A percentile compares a stretch with the other conserved stretches of the same genome.
phyloP scores from a whole-genome alignment of 805 yeast species.

The Pichia cabralensis region DNA sequence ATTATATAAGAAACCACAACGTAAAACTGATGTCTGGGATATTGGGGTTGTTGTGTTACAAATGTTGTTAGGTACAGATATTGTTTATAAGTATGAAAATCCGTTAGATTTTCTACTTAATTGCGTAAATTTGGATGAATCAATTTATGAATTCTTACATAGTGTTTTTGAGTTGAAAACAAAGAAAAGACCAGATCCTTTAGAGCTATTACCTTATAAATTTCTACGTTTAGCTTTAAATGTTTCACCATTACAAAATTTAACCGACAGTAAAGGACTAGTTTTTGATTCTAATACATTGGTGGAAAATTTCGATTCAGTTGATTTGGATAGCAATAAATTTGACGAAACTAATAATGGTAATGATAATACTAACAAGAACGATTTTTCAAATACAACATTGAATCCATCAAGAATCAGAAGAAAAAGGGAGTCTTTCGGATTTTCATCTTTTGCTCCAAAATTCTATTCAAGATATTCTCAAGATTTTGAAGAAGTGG shows the following conservation, averaged over 20 bases:
- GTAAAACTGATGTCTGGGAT: conserved; percentile 91
- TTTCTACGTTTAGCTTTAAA: conserved; percentile 67
- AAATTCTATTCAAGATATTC: conserved; percentile 59
- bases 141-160: conserved; percentile 56
- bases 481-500: conserved; percentile 91
- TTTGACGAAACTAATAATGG: background rate
- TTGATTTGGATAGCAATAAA: background rate
- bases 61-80: conserved; percentile 50
- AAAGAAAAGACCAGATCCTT: conserved; percentile 67
- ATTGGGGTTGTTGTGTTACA: conserved; percentile 71
- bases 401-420: conserved; percentile 1
- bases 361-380: background rate
- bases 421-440: conserved; percentile 23
- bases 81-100: conserved; percentile 42
- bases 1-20: conserved; percentile 39
- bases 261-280: background rate
- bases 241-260: conserved; percentile 22
- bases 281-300: background rate
- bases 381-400: background rate
- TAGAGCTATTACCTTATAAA: conserved; percentile 75
- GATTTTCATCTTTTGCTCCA: conserved; percentile 12
- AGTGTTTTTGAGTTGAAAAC: conserved; percentile 56
- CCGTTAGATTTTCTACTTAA: conserved; percentile 53
- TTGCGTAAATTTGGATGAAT: conserved; percentile 31
- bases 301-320: background rate